Evolutionary conservation across 1,284 basidiomycete genomes (phyloP).

Genomic region (Schizophyllum amplum): DNA sequence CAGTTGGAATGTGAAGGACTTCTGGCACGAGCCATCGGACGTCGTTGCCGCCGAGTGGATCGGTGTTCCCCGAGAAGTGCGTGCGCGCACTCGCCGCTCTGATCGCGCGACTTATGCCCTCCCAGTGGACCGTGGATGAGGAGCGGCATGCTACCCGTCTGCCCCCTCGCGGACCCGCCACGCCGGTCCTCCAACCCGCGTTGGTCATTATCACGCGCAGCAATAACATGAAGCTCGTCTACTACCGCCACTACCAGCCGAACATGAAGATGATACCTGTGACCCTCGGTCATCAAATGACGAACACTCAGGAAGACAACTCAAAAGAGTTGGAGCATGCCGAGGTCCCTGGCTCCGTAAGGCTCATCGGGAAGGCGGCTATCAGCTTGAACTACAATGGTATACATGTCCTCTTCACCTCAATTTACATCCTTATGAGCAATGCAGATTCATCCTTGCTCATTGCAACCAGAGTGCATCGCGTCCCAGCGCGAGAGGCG

Average conservation of each 20-base stretch:
- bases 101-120: conserved; percentile 5
- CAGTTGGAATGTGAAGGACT: conserved; percentile 49
- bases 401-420: conserved; percentile 16
- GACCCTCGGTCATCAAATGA: no score
- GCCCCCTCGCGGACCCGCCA: conserved; percentile 43
- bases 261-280: conserved; percentile 37
- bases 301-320: no score
- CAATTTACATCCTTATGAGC: conserved; percentile 2
- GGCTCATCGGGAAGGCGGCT: conserved; percentile 48
- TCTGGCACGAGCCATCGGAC: conserved; percentile 39
- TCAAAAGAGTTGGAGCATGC: conserved; percentile 25
- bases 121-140: conserved; percentile 41
- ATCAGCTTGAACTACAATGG: conserved; percentile 62
- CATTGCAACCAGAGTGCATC: conserved; percentile 54
- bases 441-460: conserved; percentile 50
- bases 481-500: conserved; percentile 26
- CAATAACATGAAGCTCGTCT: conserved; percentile 41
- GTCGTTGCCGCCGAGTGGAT: conserved; percentile 59
- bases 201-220: conserved; percentile 52
- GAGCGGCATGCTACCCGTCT: conserved; percentile 36
- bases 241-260: conserved; percentile 32
- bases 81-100: conserved; percentile 9
- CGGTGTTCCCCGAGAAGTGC: conserved; percentile 49
- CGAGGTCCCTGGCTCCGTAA: conserved; percentile 23
- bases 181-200: conserved; percentile 39